Conservation (phyloP, 352 stramenopile species). For the Pythium folliculosum region DNA sequence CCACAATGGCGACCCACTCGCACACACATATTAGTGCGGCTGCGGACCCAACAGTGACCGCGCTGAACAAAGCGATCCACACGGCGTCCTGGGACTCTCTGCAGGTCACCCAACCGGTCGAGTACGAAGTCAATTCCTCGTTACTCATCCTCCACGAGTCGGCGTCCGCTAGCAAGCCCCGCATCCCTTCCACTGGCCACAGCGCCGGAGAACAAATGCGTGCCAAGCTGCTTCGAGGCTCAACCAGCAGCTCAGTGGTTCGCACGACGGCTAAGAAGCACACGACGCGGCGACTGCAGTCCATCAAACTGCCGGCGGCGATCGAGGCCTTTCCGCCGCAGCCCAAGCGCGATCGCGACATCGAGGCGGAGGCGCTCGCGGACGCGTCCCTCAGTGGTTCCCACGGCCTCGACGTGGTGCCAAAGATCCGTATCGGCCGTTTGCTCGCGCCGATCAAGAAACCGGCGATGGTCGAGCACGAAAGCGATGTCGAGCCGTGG, state of each 20-base stretch:
- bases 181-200: constrained; percentile 25
- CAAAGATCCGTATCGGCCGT: constrained; percentile 45
- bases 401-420: constrained; percentile 38
- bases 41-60: background rate
- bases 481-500: constrained; percentile 3
- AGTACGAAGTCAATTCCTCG: constrained; percentile 66
- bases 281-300: constrained; percentile 49
- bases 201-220: constrained; percentile 11
- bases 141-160: constrained; percentile 56
- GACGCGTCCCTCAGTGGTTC: background rate
- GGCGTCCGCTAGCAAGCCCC: constrained; percentile 30
- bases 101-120: constrained; percentile 43
- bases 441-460: constrained; percentile 54
- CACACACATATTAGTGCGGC: background rate
- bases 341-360: constrained; percentile 12
- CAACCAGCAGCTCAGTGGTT: constrained; percentile 29
- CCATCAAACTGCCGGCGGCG: constrained; percentile 46
- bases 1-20: background rate
- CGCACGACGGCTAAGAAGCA: constrained; percentile 52
- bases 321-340: constrained; percentile 45
- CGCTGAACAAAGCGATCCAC: constrained; percentile 24
- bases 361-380: constrained; percentile 13
- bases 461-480: constrained; percentile 34
- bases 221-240: constrained; percentile 13
- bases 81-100: constrained; percentile 51